Percentiles rank a stretch among this genome's conserved stretches.
Evolutionary conservation across 257 asterid species (phyloP).

Genomic region (Scutellaria baicalensis): DNA sequence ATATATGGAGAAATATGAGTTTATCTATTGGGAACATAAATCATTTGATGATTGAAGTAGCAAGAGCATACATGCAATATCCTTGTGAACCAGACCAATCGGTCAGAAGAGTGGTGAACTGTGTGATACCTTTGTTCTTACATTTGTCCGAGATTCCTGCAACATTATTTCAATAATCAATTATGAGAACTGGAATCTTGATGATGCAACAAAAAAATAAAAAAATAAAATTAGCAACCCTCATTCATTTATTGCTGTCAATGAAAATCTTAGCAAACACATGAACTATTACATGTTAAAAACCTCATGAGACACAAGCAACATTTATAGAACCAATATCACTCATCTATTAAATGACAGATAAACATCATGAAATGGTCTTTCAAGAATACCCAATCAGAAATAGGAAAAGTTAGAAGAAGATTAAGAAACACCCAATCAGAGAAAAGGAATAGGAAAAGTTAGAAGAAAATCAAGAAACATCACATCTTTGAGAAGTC

Average conservation of each 20-base stretch:
- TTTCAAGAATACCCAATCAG: neutral
- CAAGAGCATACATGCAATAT: slow-evolving; percentile 65
- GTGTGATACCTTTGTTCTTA: slow-evolving; percentile 32
- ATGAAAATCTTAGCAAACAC: neutral
- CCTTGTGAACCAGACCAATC: slow-evolving; percentile 66
- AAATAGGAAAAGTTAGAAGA: neutral
- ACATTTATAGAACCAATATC: neutral
- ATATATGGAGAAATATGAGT: neutral
- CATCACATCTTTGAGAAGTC: neutral
- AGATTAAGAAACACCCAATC: neutral
- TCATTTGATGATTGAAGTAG: slow-evolving; percentile 1
- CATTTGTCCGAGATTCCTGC: slow-evolving; percentile 70
- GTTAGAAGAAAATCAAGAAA: neutral
- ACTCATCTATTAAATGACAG: neutral
- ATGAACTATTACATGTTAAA: neutral
- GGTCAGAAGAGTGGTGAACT: slow-evolving; percentile 59
- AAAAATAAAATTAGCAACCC: neutral
- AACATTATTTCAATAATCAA: slow-evolving; percentile 2
- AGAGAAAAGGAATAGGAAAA: neutral
- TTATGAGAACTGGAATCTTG: neutral
- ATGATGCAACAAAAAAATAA: neutral
- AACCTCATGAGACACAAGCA: neutral
- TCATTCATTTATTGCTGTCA: neutral
- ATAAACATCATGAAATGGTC: neutral
- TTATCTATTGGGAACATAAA: neutral